Percentiles rank a stretch among this genome's conserved stretches.
phyloP scores from a whole-genome alignment of 208 protist genomes.

The Wallacemonas sp. region DNA sequence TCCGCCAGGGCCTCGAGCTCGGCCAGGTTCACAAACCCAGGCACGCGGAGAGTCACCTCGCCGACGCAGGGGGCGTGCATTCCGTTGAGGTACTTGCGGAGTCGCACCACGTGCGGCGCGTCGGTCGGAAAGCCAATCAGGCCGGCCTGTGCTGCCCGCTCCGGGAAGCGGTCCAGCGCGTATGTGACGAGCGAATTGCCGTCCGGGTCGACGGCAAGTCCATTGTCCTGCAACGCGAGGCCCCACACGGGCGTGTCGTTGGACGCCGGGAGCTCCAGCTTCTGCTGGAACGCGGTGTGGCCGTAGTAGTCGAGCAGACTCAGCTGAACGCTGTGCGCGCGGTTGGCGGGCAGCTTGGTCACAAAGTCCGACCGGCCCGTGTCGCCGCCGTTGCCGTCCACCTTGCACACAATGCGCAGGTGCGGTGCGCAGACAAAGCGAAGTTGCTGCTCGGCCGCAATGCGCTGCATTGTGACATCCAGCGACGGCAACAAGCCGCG shows the following conservation, averaged over 20 bases:
- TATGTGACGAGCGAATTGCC: slow-evolving; percentile 34
- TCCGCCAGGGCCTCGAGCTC: slow-evolving; percentile 49
- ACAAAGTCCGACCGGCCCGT: slow-evolving; percentile 57
- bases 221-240: slow-evolving; percentile 60
- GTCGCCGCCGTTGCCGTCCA: slow-evolving; percentile 66
- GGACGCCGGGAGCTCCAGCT: slow-evolving; percentile 63
- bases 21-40: slow-evolving; percentile 43
- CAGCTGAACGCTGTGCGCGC: slow-evolving; percentile 56
- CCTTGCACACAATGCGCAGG: slow-evolving; percentile 69
- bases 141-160: slow-evolving; percentile 52
- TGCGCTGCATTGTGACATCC: slow-evolving; percentile 53
- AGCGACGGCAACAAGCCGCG: slow-evolving; percentile 39
- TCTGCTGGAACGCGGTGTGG: slow-evolving; percentile 71
- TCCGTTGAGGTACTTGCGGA: slow-evolving; percentile 64
- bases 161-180: slow-evolving; percentile 56
- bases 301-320: slow-evolving; percentile 58
- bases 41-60: slow-evolving; percentile 57
- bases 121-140: slow-evolving; percentile 59
- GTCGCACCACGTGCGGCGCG: slow-evolving; percentile 52
- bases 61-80: slow-evolving; percentile 40
- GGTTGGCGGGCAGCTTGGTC: slow-evolving; percentile 43
- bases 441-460: slow-evolving; percentile 57
- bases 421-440: slow-evolving; percentile 51
- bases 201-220: slow-evolving; percentile 54
- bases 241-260: slow-evolving; percentile 48